Evolutionary conservation across 129 eudicot genomes (phyloP).

Genomic region (Chrysanthemum seticuspe): DNA sequence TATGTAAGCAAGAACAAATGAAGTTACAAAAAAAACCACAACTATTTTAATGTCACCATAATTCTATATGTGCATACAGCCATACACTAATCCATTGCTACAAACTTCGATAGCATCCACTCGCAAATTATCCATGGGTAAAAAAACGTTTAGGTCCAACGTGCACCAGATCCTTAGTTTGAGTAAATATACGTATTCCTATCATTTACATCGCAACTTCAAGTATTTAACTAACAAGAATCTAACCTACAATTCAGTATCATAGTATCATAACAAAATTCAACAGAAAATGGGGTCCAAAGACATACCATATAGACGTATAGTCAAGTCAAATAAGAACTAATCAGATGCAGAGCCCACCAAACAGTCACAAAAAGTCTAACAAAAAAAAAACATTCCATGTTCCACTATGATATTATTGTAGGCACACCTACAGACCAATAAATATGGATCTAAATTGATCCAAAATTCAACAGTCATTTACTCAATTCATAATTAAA

Average conservation of each 20-base stretch:
- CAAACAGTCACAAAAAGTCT: slow-evolving; percentile 23
- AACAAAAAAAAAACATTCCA: slow-evolving; percentile 27
- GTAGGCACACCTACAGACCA: slow-evolving; percentile 22
- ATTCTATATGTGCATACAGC: too few species aligned
- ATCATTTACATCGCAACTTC: neutral
- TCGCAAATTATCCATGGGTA: too few species aligned
- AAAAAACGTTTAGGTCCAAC: too few species aligned
- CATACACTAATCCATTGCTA: neutral
- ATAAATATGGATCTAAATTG: slow-evolving; percentile 19
- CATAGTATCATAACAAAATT: slow-evolving; percentile 23
- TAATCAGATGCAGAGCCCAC: slow-evolving; percentile 32
- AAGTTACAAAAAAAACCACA: slow-evolving; percentile 15
- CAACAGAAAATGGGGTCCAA: slow-evolving; percentile 30
- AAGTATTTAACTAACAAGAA: neutral
- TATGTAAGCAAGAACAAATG: neutral
- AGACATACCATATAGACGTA: slow-evolving; percentile 2
- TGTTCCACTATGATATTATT: slow-evolving; percentile 36
- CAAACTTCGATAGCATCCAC: neutral
- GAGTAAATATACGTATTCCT: slow-evolving; percentile 20
- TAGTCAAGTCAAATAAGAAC: slow-evolving; percentile 31
- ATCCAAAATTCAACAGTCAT: slow-evolving; percentile 14
- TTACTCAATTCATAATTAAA: neutral
- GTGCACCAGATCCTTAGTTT: slow-evolving; percentile 34
- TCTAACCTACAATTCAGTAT: slow-evolving; percentile 13
- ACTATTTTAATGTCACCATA: too few species aligned